phyloP scores from a whole-genome alignment of 225 moss, liverwort and hornwort genomes.

The Thuidium tamariscinum region DNA sequence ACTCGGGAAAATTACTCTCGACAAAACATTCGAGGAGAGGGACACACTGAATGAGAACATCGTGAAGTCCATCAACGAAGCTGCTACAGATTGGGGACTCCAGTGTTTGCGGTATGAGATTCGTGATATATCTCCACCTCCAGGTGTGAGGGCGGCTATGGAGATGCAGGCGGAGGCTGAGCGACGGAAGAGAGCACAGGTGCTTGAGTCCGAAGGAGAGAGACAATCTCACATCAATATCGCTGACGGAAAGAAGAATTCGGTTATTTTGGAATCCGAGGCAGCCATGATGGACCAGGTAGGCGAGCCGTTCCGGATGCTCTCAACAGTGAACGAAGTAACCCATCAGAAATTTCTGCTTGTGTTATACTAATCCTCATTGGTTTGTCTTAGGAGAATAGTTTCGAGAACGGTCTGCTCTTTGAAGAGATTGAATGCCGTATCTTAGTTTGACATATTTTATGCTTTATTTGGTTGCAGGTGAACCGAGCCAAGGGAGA shows the following conservation, averaged over 20 bases:
- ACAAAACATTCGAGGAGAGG: slow-evolving; percentile 97
- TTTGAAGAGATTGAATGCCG: neutral
- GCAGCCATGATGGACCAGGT: slow-evolving; percentile 99
- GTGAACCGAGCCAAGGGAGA: slow-evolving; percentile 97
- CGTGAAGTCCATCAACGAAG: slow-evolving; percentile 91
- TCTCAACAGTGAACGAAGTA: neutral
- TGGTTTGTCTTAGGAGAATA: neutral
- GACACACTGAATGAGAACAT: slow-evolving; percentile 97
- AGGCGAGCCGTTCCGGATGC: neutral
- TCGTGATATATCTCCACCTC: slow-evolving; percentile 93
- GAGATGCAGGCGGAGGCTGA: slow-evolving; percentile 99
- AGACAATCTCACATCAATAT: slow-evolving; percentile 95
- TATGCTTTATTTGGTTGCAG: neutral
- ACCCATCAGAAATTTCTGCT: neutral
- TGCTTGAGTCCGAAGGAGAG: slow-evolving; percentile 98
- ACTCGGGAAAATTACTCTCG: slow-evolving; percentile 94
- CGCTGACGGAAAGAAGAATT: slow-evolving; percentile 98
- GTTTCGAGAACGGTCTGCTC: neutral
- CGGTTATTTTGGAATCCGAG: slow-evolving; percentile 96
- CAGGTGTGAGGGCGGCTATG: slow-evolving; percentile 97
- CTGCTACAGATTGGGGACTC: slow-evolving; percentile 92
- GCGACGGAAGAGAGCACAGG: slow-evolving; percentile 94
- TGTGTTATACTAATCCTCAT: neutral
- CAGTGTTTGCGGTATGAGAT: slow-evolving; percentile 96
- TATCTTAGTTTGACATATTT: neutral